phyloP scores from a whole-genome alignment of 2,329 filamentous ascomycete species.

The Aotearoamyces nothofagi region DNA sequence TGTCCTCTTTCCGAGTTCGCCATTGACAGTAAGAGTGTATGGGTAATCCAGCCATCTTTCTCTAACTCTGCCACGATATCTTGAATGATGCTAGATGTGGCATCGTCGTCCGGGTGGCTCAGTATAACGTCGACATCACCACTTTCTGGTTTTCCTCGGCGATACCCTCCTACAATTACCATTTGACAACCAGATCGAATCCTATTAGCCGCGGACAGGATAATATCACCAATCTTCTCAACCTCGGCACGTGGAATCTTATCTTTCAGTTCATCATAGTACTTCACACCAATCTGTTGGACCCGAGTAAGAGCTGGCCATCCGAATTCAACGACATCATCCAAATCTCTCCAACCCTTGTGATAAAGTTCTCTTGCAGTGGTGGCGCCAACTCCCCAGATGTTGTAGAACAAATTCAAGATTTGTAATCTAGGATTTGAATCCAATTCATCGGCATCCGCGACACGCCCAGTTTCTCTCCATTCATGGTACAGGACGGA shows the following conservation, averaged over 20 bases:
- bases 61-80: constrained; percentile 62
- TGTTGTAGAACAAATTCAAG: constrained; percentile 60
- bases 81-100: constrained; percentile 55
- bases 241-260: constrained; percentile 63
- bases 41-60: constrained; percentile 55
- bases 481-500: constrained; percentile 67
- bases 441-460: constrained; percentile 48
- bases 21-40: constrained; percentile 58
- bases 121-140: constrained; percentile 82
- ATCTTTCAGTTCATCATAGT: constrained; percentile 68
- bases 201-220: constrained; percentile 51
- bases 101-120: constrained; percentile 56
- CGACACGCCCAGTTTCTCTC: constrained; percentile 39
- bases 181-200: constrained; percentile 42
- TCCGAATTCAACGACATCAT: constrained; percentile 72
- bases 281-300: constrained; percentile 90
- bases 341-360: constrained; percentile 66
- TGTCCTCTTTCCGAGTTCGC: constrained; percentile 63
- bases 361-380: constrained; percentile 73
- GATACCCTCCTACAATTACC: constrained; percentile 51
- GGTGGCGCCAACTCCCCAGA: constrained; percentile 81
- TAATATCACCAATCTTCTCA: constrained; percentile 45
- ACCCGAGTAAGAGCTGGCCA: constrained; percentile 63
- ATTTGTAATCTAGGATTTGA: constrained; percentile 47
- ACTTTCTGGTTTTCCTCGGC: constrained; percentile 45